These are phyloP conservation scores for Grammothele lineata DNA, from an alignment of 768 basidiomycete genomes.

Conservation along the genomic window DNA sequence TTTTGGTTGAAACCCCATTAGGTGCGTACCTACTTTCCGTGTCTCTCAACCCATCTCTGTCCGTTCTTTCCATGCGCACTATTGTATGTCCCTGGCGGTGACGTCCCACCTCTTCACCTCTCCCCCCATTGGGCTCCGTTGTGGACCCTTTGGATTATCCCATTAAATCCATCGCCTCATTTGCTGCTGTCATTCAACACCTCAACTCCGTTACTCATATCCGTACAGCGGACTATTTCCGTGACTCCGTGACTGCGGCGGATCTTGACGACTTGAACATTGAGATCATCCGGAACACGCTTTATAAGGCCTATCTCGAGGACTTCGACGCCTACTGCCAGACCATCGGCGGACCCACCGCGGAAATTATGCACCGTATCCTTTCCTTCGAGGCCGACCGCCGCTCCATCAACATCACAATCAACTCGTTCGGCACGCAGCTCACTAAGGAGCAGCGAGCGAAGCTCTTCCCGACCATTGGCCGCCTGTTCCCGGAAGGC, in stretches of 20 bases:
- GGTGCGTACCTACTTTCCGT: slow-evolving; percentile 52
- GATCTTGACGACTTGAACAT: slow-evolving; percentile 99
- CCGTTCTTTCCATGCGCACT: too few relatives aligned
- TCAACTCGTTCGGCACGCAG: slow-evolving; percentile 97
- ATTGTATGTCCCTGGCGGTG: too few relatives aligned
- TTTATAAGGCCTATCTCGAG: slow-evolving; percentile 98
- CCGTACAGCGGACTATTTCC: slow-evolving; percentile 92
- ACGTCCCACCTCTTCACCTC: too few relatives aligned
- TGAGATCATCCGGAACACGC: slow-evolving; percentile 98
- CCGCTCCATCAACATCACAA: slow-evolving; percentile 95
- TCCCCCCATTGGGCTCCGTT: too few relatives aligned
- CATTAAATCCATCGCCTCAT: too few relatives aligned
- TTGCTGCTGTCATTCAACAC: neutral
- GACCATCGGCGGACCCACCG: slow-evolving; percentile 78
- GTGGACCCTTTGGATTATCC: neutral
- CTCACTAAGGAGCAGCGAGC: slow-evolving; percentile 94
- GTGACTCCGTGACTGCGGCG: slow-evolving; percentile 88
- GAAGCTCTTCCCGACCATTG: slow-evolving; percentile 90
- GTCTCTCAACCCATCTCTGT: too few relatives aligned
- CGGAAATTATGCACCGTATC: slow-evolving; percentile 88
- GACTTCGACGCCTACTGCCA: slow-evolving; percentile 88
- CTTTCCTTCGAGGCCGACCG: slow-evolving; percentile 96
- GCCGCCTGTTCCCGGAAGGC: slow-evolving; percentile 90
- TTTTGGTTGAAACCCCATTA: slow-evolving; percentile 94
- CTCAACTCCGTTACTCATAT: slow-evolving; percentile 14